Evolutionary conservation across 352 stramenopile genomes (phyloP).

Genomic region (Thraustochytrium sp.): DNA sequence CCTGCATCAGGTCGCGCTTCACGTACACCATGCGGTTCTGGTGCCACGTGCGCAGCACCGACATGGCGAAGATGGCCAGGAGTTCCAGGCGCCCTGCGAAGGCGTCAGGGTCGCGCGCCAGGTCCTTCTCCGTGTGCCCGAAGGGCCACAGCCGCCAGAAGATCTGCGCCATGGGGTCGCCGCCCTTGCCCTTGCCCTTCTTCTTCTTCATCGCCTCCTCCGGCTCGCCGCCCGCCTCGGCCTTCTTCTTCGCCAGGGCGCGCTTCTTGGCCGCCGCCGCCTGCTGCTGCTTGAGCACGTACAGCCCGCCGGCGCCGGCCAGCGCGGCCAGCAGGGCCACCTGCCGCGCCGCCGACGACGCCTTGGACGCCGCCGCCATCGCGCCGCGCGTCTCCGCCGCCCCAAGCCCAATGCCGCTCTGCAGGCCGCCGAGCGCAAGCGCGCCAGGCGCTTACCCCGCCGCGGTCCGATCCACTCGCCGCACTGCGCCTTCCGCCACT

Average conservation of each 20-base stretch:
- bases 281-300: neutral
- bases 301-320: neutral
- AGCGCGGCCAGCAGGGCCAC: neutral
- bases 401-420: no score
- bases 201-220: conserved; percentile 20
- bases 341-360: neutral
- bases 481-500: no score
- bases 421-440: no score
- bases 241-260: conserved; percentile 1
- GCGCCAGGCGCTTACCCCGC: no score
- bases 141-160: conserved; percentile 45
- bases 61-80: conserved; percentile 41
- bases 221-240: neutral
- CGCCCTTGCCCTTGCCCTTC: conserved; percentile 24
- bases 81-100: conserved; percentile 41
- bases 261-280: neutral
- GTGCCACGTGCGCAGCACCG: conserved; percentile 42
- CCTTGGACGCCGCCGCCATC: neutral
- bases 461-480: no score
- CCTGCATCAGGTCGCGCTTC: conserved; percentile 45
- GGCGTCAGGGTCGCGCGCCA: conserved; percentile 8
- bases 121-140: neutral
- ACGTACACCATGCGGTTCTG: conserved; percentile 46
- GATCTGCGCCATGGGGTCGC: conserved; percentile 38
- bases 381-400: no score